Evolutionary conservation across 2,329 filamentous ascomycete genomes (phyloP).

Genomic region (Xylariaceae sp.): DNA sequence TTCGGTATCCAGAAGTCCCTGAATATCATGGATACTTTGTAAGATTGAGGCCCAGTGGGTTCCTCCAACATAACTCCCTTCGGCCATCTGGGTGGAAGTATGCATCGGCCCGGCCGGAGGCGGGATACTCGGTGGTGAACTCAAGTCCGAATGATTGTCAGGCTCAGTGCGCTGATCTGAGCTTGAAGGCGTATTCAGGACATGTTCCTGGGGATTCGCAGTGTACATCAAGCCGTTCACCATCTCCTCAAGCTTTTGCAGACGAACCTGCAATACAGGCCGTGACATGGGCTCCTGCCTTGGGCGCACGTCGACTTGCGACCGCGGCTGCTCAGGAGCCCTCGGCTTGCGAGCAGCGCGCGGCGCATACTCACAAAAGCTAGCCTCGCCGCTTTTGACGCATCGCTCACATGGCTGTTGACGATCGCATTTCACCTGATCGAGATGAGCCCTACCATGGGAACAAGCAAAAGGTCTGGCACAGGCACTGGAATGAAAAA

Average conservation of each 20-base stretch:
- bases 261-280: conserved; percentile 29
- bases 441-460: conserved; percentile 6
- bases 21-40: conserved; percentile 32
- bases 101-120: conserved; percentile 12
- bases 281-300: conserved; percentile 25
- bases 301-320: conserved; percentile 20
- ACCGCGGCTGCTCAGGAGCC: conserved; percentile 24
- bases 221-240: conserved; percentile 28
- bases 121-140: conserved; percentile 22
- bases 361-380: conserved; percentile 33
- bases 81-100: conserved; percentile 15
- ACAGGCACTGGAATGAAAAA: conserved; percentile 3
- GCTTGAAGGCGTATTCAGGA: conserved; percentile 23
- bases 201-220: conserved; percentile 13
- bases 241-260: conserved; percentile 33
- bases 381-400: conserved; percentile 32
- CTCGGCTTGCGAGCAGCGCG: conserved; percentile 27
- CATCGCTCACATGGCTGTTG: conserved; percentile 36
- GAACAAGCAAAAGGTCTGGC: conserved; percentile 1
- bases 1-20: conserved; percentile 27
- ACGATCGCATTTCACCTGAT: conserved; percentile 35
- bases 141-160: conserved; percentile 26
- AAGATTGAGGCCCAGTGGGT: conserved; percentile 33
- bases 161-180: conserved; percentile 23
- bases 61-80: conserved; percentile 29